Evolutionary conservation across 139 green algal genomes (phyloP).

Genomic region (Volvox reticuliferus): DNA sequence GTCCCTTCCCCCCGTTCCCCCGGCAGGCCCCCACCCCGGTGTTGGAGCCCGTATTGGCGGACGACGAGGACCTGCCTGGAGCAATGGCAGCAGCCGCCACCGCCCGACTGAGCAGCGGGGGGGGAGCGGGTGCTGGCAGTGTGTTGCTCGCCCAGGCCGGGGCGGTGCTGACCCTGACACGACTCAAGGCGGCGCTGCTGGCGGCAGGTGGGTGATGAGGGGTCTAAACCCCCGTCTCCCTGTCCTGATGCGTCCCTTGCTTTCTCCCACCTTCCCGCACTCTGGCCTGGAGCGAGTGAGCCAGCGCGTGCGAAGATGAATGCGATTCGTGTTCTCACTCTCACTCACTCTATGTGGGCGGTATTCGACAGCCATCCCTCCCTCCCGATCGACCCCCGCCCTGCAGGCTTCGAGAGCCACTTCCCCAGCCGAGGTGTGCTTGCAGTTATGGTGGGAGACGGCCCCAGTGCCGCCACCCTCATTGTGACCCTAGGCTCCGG

Average conservation of each 20-base stretch:
- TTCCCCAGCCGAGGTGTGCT: constrained; percentile 39
- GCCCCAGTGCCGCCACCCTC: constrained; percentile 1
- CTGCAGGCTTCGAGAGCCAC: constrained; percentile 31
- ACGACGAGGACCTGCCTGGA: background rate
- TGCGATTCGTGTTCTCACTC: too few species aligned
- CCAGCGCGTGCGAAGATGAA: too few species aligned
- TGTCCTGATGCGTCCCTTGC: too few species aligned
- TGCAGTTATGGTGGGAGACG: constrained; percentile 30
- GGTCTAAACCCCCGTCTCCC: too few species aligned
- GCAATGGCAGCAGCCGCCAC: background rate
- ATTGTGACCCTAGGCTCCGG: background rate
- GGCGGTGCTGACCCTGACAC: constrained; percentile 9
- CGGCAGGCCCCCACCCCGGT: background rate
- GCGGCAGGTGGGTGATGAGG: background rate
- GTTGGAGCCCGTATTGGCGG: background rate
- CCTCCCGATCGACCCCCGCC: too few species aligned
- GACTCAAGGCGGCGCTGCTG: constrained; percentile 27
- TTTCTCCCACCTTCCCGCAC: too few species aligned
- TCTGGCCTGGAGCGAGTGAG: too few species aligned
- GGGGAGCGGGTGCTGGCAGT: constrained; percentile 16
- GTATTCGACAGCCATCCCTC: too few species aligned
- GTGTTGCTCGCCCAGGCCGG: constrained; percentile 32
- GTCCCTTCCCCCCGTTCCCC: background rate
- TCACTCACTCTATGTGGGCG: too few species aligned
- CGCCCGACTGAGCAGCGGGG: background rate